These are phyloP conservation scores for Crassisporium funariophilum DNA, from an alignment of 768 basidiomycete genomes.

Conservation along the genomic window DNA sequence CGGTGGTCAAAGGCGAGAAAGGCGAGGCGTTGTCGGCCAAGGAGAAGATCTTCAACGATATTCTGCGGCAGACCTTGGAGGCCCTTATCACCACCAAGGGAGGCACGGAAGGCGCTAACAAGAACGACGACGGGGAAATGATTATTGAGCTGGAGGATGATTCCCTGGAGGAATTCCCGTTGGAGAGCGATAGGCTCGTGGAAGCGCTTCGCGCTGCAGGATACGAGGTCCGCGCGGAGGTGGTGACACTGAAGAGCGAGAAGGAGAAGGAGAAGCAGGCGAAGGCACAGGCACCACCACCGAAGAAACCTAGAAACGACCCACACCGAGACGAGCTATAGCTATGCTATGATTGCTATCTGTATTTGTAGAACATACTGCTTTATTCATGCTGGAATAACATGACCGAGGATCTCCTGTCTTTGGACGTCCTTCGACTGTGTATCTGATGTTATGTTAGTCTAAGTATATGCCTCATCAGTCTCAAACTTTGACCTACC, in stretches of 20 bases:
- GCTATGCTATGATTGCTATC: constrained; percentile 9
- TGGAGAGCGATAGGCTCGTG: constrained; percentile 45
- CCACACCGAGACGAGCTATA: constrained; percentile 23
- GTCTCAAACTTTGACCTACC: no score
- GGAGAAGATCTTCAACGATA: constrained; percentile 34
- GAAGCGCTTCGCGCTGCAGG: constrained; percentile 57
- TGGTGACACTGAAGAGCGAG: constrained; percentile 21
- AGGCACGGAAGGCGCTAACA: constrained; percentile 16
- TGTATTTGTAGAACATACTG: no score
- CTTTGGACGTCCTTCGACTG: no score
- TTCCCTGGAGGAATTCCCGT: constrained; percentile 37
- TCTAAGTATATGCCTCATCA: no score
- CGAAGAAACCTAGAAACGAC: constrained; percentile 11
- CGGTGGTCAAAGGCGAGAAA: constrained; percentile 18
- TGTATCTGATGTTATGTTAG: no score
- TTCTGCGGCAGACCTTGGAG: constrained; percentile 42
- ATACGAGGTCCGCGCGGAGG: constrained; percentile 46
- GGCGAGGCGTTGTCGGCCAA: constrained; percentile 17
- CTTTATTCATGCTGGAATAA: no score
- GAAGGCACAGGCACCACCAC: constrained; percentile 9
- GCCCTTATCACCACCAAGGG: constrained; percentile 31
- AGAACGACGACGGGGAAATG: constrained; percentile 32
- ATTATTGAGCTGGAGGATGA: constrained; percentile 52
- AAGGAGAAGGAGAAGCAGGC: constrained; percentile 27
- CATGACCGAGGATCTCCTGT: no score